These are phyloP conservation scores for Fusarium keratoplasticum DNA, from an alignment of 2,329 filamentous ascomycete species.

Conservation along the genomic window DNA sequence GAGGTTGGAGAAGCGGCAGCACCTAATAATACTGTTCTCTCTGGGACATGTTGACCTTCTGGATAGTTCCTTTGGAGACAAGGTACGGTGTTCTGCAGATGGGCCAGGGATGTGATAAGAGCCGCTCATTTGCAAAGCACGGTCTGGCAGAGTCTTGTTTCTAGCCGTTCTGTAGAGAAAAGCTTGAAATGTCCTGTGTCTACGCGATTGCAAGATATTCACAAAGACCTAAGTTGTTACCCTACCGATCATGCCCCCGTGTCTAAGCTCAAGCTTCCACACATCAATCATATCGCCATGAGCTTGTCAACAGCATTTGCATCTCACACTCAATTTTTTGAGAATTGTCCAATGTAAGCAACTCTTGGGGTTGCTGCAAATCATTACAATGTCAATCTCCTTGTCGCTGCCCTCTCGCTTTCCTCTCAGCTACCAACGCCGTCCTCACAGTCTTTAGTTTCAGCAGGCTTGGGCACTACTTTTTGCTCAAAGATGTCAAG, in stretches of 20 bases:
- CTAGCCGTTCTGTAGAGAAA: background rate
- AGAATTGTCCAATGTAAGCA: background rate
- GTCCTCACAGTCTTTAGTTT: background rate
- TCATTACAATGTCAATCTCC: background rate
- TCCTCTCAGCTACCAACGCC: background rate
- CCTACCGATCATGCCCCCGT: background rate
- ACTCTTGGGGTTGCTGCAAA: background rate
- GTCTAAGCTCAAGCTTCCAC: background rate
- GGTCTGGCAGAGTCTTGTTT: too few relatives aligned
- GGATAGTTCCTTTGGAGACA: background rate
- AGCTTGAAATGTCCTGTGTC: background rate
- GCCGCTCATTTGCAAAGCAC: too few relatives aligned
- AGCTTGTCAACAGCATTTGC: background rate
- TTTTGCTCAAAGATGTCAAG: background rate
- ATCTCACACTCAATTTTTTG: background rate
- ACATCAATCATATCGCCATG: background rate
- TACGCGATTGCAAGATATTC: background rate
- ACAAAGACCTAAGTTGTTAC: background rate
- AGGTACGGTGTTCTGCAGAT: background rate
- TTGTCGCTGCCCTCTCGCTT: background rate
- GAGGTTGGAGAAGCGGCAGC: background rate
- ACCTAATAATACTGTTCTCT: background rate
- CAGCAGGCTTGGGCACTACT: background rate
- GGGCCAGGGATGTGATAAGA: too few relatives aligned
- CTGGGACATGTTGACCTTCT: background rate